Conservation (phyloP, 345 rosid species). For the Brassica rapa region DNA sequence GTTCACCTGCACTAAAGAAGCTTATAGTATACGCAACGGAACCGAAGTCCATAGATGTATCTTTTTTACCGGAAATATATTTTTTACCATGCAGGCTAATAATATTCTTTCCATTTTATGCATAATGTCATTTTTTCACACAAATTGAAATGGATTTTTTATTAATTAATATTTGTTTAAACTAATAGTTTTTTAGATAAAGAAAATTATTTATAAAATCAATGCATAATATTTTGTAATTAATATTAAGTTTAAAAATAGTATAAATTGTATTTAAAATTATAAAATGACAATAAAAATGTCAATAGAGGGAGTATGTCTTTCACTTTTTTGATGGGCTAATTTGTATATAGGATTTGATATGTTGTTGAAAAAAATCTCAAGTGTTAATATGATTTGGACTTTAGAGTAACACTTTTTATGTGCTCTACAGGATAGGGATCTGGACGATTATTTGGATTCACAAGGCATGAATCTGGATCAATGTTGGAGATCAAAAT, state of each 20-base stretch:
- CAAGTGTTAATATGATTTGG: background rate
- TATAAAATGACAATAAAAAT: no score
- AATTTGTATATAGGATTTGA: background rate
- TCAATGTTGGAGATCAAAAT: background rate
- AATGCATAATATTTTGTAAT: no score
- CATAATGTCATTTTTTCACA: no score
- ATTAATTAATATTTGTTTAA: no score
- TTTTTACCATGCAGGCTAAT: background rate
- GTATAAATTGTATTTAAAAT: no score
- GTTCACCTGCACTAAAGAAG: constrained; percentile 29
- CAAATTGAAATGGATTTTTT: no score
- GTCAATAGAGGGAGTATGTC: no score
- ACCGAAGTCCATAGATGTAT: background rate
- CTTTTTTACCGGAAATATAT: background rate
- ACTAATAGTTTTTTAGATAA: no score
- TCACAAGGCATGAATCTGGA: background rate
- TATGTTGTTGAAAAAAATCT: background rate
- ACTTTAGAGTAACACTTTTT: background rate
- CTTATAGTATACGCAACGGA: background rate
- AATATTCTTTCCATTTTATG: no score
- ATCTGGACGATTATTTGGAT: background rate
- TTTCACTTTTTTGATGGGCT: background rate
- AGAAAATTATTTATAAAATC: no score
- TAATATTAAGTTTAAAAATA: no score
- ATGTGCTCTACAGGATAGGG: background rate